A percentile compares a stretch with the other conserved stretches of the same genome.
Evolutionary conservation across 2,329 filamentous ascomycete genomes (phyloP).

Genomic region (Hymenoscyphus occultus): DNA sequence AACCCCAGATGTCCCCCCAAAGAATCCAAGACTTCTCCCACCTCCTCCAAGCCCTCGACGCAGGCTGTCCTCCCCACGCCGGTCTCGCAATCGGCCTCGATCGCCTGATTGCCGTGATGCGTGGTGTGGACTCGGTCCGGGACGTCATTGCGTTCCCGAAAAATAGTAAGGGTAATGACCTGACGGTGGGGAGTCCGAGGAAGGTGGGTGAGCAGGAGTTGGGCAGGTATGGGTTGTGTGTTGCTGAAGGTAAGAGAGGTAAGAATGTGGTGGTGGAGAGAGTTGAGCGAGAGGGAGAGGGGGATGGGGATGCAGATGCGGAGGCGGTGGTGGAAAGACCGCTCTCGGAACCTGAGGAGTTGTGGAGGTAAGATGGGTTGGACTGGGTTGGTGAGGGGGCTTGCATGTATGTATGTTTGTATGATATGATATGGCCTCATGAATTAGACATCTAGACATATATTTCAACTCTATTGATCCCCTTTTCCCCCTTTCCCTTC

Average conservation of each 20-base stretch:
- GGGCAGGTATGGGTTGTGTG: constrained; percentile 29
- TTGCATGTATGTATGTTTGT: too few species aligned
- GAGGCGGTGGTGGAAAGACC: not conserved
- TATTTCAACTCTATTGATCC: too few species aligned
- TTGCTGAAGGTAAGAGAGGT: constrained; percentile 7
- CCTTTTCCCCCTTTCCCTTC: too few species aligned
- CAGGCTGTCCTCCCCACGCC: constrained; percentile 91
- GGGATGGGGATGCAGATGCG: not conserved
- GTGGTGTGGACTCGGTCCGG: constrained; percentile 71
- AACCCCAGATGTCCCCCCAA: constrained; percentile 42
- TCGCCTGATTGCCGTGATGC: constrained; percentile 75
- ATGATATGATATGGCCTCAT: too few species aligned
- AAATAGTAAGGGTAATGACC: constrained; percentile 83
- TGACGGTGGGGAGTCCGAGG: constrained; percentile 76
- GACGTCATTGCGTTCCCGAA: constrained; percentile 99
- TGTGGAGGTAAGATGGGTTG: too few species aligned
- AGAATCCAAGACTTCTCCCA: constrained; percentile 81
- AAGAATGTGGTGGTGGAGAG: not conserved
- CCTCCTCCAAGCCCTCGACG: constrained; percentile 74
- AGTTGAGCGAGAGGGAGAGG: not conserved
- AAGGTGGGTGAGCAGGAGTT: constrained; percentile 54
- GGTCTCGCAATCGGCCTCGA: constrained; percentile 94
- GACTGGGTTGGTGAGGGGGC: too few species aligned
- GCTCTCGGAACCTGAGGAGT: too few species aligned
- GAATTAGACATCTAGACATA: too few species aligned